Conservation (phyloP, 805 yeast species). For the Yarrowia sp. region DNA sequence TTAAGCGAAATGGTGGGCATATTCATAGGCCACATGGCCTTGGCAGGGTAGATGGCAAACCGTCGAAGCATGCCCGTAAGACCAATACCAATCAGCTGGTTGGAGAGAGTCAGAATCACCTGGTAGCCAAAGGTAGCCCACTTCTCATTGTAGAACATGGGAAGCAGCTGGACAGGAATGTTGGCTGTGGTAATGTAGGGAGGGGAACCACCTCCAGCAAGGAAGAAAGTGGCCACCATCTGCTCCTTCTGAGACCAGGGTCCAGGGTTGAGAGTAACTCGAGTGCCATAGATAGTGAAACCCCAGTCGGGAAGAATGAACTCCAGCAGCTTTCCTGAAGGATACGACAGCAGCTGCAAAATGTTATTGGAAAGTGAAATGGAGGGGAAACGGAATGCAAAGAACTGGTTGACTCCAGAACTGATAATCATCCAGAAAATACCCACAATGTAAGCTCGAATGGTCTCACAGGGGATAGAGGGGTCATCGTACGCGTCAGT, state of each 20-base stretch:
- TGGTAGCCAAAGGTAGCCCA: slow-evolving; percentile 51
- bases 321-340: slow-evolving; percentile 45
- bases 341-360: slow-evolving; percentile 57
- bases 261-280: slow-evolving; percentile 55
- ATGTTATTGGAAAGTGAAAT: slow-evolving; percentile 50
- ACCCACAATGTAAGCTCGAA: slow-evolving; percentile 43
- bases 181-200: slow-evolving; percentile 30
- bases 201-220: slow-evolving; percentile 35
- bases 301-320: slow-evolving; percentile 38
- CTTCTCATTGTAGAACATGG: slow-evolving; percentile 34
- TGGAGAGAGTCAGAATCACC: slow-evolving; percentile 50
- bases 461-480: slow-evolving; percentile 48
- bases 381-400: slow-evolving; percentile 52
- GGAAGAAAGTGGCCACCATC: slow-evolving; percentile 53
- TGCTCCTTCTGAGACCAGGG: slow-evolving; percentile 67
- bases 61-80: slow-evolving; percentile 64
- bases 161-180: slow-evolving; percentile 36
- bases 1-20: slow-evolving; percentile 51
- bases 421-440: slow-evolving; percentile 35
- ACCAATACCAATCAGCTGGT: slow-evolving; percentile 64
- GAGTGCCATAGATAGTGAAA: slow-evolving; percentile 42
- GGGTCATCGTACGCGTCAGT: slow-evolving; percentile 51
- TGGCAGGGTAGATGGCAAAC: slow-evolving; percentile 52
- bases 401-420: slow-evolving; percentile 40
- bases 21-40: slow-evolving; percentile 54